Evolutionary conservation across 2,329 filamentous ascomycete species (phyloP), one percentile per base, ranked within the genome.

Genomic region (Leptographium radiaticola): DNA sequence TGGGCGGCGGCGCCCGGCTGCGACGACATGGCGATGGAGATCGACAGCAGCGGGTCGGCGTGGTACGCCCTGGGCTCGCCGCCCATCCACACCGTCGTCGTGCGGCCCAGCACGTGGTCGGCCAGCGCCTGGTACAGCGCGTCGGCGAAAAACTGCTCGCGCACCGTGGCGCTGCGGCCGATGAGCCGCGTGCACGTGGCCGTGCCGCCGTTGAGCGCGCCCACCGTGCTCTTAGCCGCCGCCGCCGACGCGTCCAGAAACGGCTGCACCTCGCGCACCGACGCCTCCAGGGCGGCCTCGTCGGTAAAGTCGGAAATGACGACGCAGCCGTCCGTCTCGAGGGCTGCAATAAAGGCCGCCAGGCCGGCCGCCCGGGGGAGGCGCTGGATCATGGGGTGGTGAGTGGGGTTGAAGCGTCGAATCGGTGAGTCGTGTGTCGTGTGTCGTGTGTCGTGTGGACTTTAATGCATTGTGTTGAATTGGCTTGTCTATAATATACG

Each of bases 11-110:
- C 20, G 7, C 52, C 52, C 25, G 47, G 47, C 46, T 44, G 52
- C 45, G 46, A 49, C n/a, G 46, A 49, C 52, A 54, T 54, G 30
- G 52, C 40, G 31, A 54, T 54, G 40, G 52, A 45, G n/a, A 54
- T 54, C 30, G 52, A 54, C 52, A 54, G 47, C 47, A 54, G 52
- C 47, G 52, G 52, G 13, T 54, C 45, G 9, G 47, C 46, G 31
- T 36, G 20, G 31, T 42, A 18, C 8, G 34, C 49, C 7, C 16
- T 46, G 11, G 47, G 15, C 47, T 45, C 20, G 15, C 6, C 16
- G 13, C 52, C 52, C 39, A 49, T 49, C 45, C 46, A 54, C 30
- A 44, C 44, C 16, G 47, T 50, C 13, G 52, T 54, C 30, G 50
- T 42, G 12, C 25, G 38, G 40, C 45, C 52, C 18, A 54, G 20